A percentile compares a stretch with the other conserved stretches of the same genome.
Conservation (phyloP, 352 stramenopile species). For the Pythium monospermum region DNA sequence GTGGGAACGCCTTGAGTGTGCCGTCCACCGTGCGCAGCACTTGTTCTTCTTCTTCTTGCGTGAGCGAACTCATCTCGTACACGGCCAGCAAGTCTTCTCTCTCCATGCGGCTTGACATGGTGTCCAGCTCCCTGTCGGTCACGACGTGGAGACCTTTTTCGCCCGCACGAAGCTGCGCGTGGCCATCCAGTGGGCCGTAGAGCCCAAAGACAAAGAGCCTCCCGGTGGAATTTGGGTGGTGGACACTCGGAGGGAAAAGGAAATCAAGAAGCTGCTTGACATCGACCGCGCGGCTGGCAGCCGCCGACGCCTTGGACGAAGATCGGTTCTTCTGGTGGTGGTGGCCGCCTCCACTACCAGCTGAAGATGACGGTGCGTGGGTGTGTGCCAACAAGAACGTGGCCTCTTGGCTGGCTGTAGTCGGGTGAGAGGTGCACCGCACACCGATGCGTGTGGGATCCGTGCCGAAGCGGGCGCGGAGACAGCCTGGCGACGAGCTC, state of each 20-base stretch:
- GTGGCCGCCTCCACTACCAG: background rate
- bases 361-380: conserved; percentile 1
- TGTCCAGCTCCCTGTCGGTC: conserved; percentile 65
- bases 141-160: conserved; percentile 62
- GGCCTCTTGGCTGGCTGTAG: conserved; percentile 32
- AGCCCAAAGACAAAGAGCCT: conserved; percentile 76
- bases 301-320: conserved; percentile 4
- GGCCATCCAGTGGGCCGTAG: conserved; percentile 67
- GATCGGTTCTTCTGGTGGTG: background rate
- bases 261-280: conserved; percentile 66
- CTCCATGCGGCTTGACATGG: conserved; percentile 76
- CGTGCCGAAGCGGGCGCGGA: conserved; percentile 44
- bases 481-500: conserved; percentile 10
- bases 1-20: conserved; percentile 51
- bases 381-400: conserved; percentile 35
- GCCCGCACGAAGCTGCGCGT: conserved; percentile 49
- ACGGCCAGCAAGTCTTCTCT: conserved; percentile 77
- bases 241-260: conserved; percentile 67
- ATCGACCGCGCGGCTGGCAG: too few species aligned
- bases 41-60: conserved; percentile 66
- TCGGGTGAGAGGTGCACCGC: conserved; percentile 31
- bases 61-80: conserved; percentile 55
- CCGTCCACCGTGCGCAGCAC: conserved; percentile 71
- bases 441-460: conserved; percentile 31
- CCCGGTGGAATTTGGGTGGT: conserved; percentile 74